Conservation (phyloP, 345 rosid species). For the Luvunga scandens region DNA sequence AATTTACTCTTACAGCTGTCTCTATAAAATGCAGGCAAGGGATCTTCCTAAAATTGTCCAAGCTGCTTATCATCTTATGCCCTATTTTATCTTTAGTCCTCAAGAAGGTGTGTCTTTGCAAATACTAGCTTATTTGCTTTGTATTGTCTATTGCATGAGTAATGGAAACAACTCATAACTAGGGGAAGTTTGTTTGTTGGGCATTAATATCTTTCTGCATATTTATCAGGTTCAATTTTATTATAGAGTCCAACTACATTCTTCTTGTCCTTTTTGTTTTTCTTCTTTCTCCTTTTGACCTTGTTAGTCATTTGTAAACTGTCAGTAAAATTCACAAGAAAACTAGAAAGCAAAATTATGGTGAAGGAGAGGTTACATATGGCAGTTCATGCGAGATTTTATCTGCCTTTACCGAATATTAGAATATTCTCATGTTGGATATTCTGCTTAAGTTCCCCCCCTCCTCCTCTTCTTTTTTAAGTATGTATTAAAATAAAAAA, state of each 20-base stretch:
- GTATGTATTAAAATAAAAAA: no score
- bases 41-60: constrained; percentile 84
- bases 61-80: constrained; percentile 74
- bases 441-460: no score
- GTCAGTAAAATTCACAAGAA: neutral
- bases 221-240: neutral
- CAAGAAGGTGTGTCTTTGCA: constrained; percentile 65
- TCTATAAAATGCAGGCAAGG: constrained; percentile 66
- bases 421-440: neutral
- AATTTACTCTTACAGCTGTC: neutral
- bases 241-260: neutral
- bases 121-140: neutral
- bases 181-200: neutral
- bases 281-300: neutral
- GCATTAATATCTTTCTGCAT: neutral
- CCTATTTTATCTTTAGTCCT: constrained; percentile 82
- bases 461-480: no score
- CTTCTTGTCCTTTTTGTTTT: neutral
- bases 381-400: neutral
- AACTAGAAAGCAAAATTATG: neutral
- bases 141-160: neutral
- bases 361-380: neutral
- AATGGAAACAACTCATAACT: neutral
- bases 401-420: neutral
- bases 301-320: neutral